Conservation (phyloP, 1,284 basidiomycete species). For the Cutaneotrichosporon sp. region DNA sequence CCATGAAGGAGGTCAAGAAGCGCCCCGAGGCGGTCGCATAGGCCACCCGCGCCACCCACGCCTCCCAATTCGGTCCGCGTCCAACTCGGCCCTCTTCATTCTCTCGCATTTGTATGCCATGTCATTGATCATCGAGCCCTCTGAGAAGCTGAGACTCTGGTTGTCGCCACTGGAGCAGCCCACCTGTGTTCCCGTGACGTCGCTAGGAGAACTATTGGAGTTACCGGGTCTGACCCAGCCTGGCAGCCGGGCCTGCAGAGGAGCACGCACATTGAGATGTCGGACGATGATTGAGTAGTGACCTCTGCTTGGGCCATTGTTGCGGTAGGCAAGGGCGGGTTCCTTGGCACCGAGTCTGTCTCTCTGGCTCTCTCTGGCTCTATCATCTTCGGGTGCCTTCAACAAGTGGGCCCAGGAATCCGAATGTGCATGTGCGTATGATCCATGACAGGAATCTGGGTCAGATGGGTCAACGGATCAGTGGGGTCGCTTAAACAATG, state of each 20-base stretch:
- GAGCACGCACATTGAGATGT: too few relatives aligned
- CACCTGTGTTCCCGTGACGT: not conserved
- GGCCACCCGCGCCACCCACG: not conserved
- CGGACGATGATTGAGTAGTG: not conserved
- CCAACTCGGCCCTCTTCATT: not conserved
- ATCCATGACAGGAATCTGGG: too few relatives aligned
- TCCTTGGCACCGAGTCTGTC: too few relatives aligned
- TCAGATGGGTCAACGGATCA: too few relatives aligned
- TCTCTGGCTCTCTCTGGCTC: too few relatives aligned
- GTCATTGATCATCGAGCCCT: not conserved
- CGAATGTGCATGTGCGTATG: too few relatives aligned
- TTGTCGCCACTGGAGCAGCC: not conserved
- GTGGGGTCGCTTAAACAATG: too few relatives aligned
- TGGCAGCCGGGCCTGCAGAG: not conserved
- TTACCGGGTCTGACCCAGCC: not conserved
- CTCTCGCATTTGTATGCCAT: not conserved
- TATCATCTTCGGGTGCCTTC: too few relatives aligned
- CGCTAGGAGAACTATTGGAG: not conserved
- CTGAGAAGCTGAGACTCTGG: too few relatives aligned
- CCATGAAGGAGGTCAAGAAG: slow-evolving; percentile 41
- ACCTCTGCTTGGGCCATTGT: not conserved
- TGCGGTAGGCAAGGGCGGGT: not conserved
- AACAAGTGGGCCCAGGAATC: too few relatives aligned
- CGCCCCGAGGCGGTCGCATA: slow-evolving; percentile 1
- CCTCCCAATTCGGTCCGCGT: too few relatives aligned